Evolutionary conservation across 2,329 filamentous ascomycete genomes (phyloP).

Genomic region (Anisogramma anomala): DNA sequence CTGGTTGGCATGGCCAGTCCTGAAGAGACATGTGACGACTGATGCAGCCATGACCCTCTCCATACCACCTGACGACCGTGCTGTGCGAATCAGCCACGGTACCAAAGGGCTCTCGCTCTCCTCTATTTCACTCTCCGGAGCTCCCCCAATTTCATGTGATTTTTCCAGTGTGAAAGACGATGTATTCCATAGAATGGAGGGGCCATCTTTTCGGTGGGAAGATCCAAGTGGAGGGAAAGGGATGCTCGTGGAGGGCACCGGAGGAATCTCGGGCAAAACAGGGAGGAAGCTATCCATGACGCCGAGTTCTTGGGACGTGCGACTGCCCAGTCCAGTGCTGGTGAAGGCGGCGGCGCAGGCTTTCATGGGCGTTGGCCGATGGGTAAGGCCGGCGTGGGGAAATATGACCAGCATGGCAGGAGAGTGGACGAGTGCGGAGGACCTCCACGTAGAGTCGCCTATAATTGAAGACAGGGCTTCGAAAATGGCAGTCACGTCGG

Average conservation of each 20-base stretch:
- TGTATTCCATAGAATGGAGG: conserved; percentile 15
- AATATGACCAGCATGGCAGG: conserved; percentile 60
- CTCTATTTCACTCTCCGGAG: conserved; percentile 31
- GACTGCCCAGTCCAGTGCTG: conserved; percentile 36
- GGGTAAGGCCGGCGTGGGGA: conserved; percentile 44
- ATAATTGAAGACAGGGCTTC: conserved; percentile 69
- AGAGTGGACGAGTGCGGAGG: conserved; percentile 58
- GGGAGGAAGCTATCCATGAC: conserved; percentile 58
- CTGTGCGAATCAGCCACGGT: conserved; percentile 58
- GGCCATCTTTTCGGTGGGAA: conserved; percentile 28
- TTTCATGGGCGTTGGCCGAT: conserved; percentile 33
- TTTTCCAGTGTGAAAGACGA: conserved; percentile 22
- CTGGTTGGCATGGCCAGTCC: conserved; percentile 53
- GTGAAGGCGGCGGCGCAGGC: conserved; percentile 43
- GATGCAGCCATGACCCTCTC: conserved; percentile 58
- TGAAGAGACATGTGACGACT: conserved; percentile 58
- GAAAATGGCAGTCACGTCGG: conserved; percentile 57
- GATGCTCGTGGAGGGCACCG: conserved; percentile 21
- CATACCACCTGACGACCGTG: conserved; percentile 44
- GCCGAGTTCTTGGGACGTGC: conserved; percentile 34
- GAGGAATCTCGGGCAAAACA: conserved; percentile 33
- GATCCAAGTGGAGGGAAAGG: conserved; percentile 44
- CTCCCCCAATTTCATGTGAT: conserved; percentile 18
- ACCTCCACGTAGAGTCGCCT: conserved; percentile 65
- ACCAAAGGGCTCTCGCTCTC: conserved; percentile 60